phyloP scores from a whole-genome alignment of 2,329 filamentous ascomycete species.

The Verticillium nonalfalfae region DNA sequence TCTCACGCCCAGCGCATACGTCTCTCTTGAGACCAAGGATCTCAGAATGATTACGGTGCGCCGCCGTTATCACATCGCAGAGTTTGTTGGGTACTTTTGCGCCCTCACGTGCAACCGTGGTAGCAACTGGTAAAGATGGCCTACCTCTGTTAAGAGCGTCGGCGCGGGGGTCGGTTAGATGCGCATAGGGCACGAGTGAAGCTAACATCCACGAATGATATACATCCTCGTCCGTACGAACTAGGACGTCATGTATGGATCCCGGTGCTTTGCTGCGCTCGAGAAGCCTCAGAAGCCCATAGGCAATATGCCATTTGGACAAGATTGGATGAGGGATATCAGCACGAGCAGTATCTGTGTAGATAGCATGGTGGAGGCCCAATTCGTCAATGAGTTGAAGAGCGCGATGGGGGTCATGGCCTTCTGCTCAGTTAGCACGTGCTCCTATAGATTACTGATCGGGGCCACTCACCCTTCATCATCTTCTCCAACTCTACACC shows the following conservation, averaged over 20 bases:
- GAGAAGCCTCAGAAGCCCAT: conserved; percentile 55
- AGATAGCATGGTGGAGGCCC: conserved; percentile 65
- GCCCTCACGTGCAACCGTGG: conserved; percentile 65
- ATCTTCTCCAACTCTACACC: conserved; percentile 89
- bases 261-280: conserved; percentile 33
- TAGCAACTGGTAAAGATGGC: conserved; percentile 44
- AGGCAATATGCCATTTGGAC: conserved; percentile 55
- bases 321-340: conserved; percentile 50
- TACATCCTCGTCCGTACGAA: conserved; percentile 57
- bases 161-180: conserved; percentile 31
- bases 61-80: conserved; percentile 58
- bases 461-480: conserved; percentile 54
- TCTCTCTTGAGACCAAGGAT: conserved; percentile 58
- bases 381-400: conserved; percentile 62
- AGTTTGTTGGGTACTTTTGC: conserved; percentile 75
- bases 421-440: conserved; percentile 22
- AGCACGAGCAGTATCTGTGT: conserved; percentile 57
- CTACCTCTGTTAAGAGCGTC: conserved; percentile 37
- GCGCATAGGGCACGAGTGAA: conserved; percentile 68
- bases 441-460: not conserved
- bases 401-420: conserved; percentile 52
- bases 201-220: conserved; percentile 74
- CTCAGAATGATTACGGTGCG: conserved; percentile 53
- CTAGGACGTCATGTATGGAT: conserved; percentile 46
- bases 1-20: conserved; percentile 29